Evolutionary conservation across 2,329 filamentous ascomycete genomes (phyloP).

Genomic region (Penicillium sp.): DNA sequence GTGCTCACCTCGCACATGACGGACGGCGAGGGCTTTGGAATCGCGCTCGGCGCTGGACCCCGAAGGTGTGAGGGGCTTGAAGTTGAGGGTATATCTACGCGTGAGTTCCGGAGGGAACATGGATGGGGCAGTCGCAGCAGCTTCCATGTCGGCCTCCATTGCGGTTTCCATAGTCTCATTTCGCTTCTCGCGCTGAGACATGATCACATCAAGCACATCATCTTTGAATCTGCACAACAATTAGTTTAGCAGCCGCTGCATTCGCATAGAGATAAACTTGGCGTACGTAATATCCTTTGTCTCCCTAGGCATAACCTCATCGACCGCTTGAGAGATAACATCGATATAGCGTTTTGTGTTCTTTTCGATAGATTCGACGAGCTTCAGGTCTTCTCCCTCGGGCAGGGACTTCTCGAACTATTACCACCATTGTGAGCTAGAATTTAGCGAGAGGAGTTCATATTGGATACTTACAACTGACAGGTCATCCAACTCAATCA

Average conservation of each 20-base stretch:
- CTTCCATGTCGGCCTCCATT: slow-evolving; percentile 64
- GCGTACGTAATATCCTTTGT: slow-evolving; percentile 71
- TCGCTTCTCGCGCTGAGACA: slow-evolving; percentile 82
- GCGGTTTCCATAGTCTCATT: slow-evolving; percentile 72
- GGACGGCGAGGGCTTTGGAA: slow-evolving; percentile 74
- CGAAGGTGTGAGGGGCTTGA: slow-evolving; percentile 82
- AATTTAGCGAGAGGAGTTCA: not conserved
- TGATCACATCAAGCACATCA: slow-evolving; percentile 93
- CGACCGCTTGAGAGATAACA: slow-evolving; percentile 81
- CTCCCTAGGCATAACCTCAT: slow-evolving; percentile 78
- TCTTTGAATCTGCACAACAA: slow-evolving; percentile 75
- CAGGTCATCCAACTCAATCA: slow-evolving; percentile 87
- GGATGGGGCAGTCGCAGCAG: slow-evolving; percentile 60
- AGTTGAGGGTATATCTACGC: slow-evolving; percentile 89
- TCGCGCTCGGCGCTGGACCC: slow-evolving; percentile 59
- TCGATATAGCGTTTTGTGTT: slow-evolving; percentile 97
- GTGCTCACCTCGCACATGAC: slow-evolving; percentile 88
- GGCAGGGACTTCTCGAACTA: slow-evolving; percentile 73
- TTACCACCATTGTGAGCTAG: slow-evolving; percentile 3
- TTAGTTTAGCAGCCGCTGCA: slow-evolving; percentile 16
- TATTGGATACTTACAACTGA: slow-evolving; percentile 57
- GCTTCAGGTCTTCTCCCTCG: slow-evolving; percentile 64
- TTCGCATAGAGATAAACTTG: not conserved
- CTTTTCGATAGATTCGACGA: slow-evolving; percentile 75
- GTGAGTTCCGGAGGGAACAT: slow-evolving; percentile 91